These are phyloP conservation scores for Tulasnella calospora DNA, from an alignment of 768 basidiomycete species.

Conservation along the genomic window DNA sequence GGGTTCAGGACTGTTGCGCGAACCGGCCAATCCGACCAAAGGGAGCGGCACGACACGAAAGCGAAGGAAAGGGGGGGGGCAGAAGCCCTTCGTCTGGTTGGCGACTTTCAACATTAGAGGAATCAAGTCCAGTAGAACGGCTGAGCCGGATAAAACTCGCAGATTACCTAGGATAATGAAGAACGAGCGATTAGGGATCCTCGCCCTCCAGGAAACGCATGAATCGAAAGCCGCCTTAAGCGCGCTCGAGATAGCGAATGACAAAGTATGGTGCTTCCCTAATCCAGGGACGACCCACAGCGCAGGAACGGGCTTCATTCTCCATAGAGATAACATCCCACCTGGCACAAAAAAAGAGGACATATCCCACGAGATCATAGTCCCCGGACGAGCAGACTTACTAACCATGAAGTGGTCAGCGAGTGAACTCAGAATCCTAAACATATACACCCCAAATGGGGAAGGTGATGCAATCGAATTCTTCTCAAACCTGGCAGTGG, in stretches of 20 bases:
- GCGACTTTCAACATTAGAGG: too few relatives aligned
- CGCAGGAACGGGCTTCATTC: neutral
- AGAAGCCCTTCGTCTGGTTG: too few relatives aligned
- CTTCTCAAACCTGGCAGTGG: neutral
- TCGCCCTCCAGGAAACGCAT: constrained; percentile 10
- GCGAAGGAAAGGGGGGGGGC: neutral
- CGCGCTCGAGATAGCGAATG: neutral
- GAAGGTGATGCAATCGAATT: neutral
- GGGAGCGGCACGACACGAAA: too few relatives aligned
- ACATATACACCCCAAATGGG: neutral
- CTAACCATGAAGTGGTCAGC: neutral
- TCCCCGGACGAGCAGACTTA: neutral
- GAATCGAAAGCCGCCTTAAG: neutral
- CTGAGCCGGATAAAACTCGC: neutral
- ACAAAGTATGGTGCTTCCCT: neutral
- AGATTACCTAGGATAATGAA: neutral
- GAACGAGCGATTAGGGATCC: neutral
- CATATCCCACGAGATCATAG: neutral
- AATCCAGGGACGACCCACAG: neutral
- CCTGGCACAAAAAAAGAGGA: too few relatives aligned
- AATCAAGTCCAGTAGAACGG: neutral
- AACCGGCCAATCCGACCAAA: too few relatives aligned
- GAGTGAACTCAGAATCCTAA: neutral
- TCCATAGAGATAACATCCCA: too few relatives aligned
- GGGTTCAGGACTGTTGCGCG: too few relatives aligned